These are phyloP conservation scores for Aspergillus hancockii DNA, from an alignment of 495 filamentous ascomycete genomes.

Conservation along the genomic window DNA sequence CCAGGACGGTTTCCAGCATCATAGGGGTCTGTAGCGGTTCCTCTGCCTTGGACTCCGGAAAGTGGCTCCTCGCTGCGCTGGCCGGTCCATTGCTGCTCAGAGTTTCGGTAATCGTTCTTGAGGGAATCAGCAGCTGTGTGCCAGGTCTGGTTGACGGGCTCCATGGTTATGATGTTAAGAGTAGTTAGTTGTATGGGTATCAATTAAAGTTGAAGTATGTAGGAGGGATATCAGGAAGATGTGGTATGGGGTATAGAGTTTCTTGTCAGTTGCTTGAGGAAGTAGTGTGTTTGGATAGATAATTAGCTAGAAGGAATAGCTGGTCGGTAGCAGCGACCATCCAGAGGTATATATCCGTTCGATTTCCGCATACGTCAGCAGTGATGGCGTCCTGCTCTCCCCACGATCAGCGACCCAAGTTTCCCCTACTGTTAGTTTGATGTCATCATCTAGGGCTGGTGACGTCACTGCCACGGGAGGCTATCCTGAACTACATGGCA, in stretches of 20 bases:
- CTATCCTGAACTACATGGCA: neutral
- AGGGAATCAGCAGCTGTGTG: slow-evolving; percentile 36
- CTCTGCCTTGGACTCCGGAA: slow-evolving; percentile 43
- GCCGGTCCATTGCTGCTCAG: slow-evolving; percentile 12
- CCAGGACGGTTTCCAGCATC: slow-evolving; percentile 46
- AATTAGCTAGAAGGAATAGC: neutral
- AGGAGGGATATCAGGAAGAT: neutral
- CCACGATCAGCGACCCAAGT: neutral
- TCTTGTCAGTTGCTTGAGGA: neutral
- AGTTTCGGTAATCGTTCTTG: slow-evolving; percentile 29
- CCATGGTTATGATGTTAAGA: slow-evolving; percentile 28
- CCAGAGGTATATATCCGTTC: neutral
- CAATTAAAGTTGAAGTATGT: neutral
- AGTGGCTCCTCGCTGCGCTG: slow-evolving; percentile 42
- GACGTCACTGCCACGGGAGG: slow-evolving; percentile 24
- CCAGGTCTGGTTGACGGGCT: slow-evolving; percentile 38
- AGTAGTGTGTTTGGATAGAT: neutral
- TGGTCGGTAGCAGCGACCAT: slow-evolving; percentile 10
- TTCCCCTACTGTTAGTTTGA: neutral
- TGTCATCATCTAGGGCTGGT: slow-evolving; percentile 18
- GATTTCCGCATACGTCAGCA: neutral
- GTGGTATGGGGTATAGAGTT: neutral
- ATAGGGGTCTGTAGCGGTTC: slow-evolving; percentile 40
- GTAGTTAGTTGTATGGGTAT: neutral
- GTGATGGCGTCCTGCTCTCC: neutral